These are phyloP conservation scores for Dothiorella sarmentorum DNA, from an alignment of 2,329 filamentous ascomycete genomes.

Conservation along the genomic window DNA sequence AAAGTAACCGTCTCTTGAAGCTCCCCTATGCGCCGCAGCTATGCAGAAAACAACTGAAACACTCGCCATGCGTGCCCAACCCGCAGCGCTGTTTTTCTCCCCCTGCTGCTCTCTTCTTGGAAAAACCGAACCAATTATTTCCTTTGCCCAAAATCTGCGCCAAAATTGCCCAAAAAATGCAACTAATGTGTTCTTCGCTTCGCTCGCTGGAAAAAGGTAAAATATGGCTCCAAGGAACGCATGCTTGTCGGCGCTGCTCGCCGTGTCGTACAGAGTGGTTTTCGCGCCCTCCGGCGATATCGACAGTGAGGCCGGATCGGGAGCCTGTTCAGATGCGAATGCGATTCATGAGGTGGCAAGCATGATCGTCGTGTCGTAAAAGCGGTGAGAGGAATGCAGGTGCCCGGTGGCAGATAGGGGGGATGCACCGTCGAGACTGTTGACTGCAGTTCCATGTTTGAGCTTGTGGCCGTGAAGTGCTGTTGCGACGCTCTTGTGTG, in stretches of 20 bases:
- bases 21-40: slow-evolving; percentile 14
- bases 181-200: slow-evolving; percentile 9
- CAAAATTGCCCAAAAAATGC: slow-evolving; percentile 1
- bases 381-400: slow-evolving; percentile 2
- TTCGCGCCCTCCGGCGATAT: neutral
- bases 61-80: slow-evolving; percentile 4
- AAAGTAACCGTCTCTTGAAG: neutral
- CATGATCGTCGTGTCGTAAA: slow-evolving; percentile 13
- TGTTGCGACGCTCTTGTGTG: neutral
- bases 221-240: neutral
- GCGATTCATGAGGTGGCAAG: slow-evolving; percentile 7
- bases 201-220: slow-evolving; percentile 1
- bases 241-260: neutral
- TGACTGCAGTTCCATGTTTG: slow-evolving; percentile 10
- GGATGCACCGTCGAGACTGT: neutral
- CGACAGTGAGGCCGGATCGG: neutral
- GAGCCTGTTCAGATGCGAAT: slow-evolving; percentile 1
- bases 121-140: neutral
- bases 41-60: slow-evolving; percentile 12
- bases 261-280: neutral
- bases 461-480: neutral
- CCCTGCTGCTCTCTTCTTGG: neutral
- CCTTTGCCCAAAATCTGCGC: slow-evolving; percentile 1
- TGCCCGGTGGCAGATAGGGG: neutral
- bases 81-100: neutral